Evolutionary conservation across 176 grass and related monocot genomes (phyloP), one percentile per base, ranked within the genome.

Genomic region (Neostapfia colusana): DNA sequence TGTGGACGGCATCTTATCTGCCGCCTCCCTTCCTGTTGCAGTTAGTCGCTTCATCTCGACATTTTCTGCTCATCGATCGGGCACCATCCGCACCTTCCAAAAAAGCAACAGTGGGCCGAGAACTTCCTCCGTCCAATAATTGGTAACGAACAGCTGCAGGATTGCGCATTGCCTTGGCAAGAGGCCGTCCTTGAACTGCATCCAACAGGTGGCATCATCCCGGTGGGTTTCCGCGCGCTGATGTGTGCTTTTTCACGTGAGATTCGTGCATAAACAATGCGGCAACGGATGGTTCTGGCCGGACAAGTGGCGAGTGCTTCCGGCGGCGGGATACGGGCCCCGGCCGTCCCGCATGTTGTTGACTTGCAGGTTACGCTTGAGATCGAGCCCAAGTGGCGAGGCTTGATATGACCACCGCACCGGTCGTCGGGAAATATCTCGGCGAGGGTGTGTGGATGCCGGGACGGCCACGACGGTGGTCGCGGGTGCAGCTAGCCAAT

Each of bases 231-330:
- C 0, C 23, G 54, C 15, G 6, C 56, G 55, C 24, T 2, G 72
- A 10, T 71, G 73, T 3, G 26, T 23, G 8, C 28, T 66, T 81
- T 79, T 31, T 3, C 61, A 54, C 44, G 74, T 77, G 74, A 77
- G 27, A 36, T 5, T 58, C 55, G 10, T 9, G 80, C 62, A 23
- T 88, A 83, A 83, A 83, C 38, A 88, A 83, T 23, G 35, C 35
- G 10, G 20, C 6, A 27, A 20, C 27, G 28, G 37, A 49, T 6
- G 25, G 26, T 69, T 56, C 4, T 64, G 81, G 57, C 70, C 63
- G 70, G n/a, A 84, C 86, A 84, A 54, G 63, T 88, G 86, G 81
- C 86, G 34, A 8, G 10, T 38, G 35, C 1, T 57, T 4, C 74
- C 55, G 7, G 21, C 37, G 56, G 72, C 54, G 43, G 23, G 49